These are phyloP conservation scores for Hypoxylon sp. DNA, from an alignment of 2,329 filamentous ascomycete species.

Conservation along the genomic window DNA sequence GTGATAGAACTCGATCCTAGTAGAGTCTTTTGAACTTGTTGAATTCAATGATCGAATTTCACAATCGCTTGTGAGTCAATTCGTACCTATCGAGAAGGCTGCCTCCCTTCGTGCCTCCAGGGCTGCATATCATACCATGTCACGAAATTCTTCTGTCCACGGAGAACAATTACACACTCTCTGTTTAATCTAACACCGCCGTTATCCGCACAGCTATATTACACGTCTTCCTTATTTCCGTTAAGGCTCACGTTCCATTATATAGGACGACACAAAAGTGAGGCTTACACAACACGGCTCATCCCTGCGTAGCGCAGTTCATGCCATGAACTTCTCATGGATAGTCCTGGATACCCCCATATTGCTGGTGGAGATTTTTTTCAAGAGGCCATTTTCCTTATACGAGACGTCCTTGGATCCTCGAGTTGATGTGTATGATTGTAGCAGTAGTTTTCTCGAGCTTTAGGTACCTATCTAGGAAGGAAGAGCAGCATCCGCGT, in stretches of 20 bases:
- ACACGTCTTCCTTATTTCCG: background rate
- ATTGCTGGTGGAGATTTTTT: no score
- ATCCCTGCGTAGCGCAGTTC: background rate
- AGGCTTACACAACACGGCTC: background rate
- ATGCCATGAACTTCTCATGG: background rate
- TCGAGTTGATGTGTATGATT: background rate
- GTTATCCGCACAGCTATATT: background rate
- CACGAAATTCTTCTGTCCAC: background rate
- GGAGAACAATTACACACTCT: background rate
- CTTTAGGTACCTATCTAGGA: background rate
- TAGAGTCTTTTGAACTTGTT: background rate
- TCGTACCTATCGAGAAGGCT: no score
- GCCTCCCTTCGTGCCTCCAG: no score
- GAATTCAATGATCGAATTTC: background rate
- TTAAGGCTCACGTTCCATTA: no score
- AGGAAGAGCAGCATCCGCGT: background rate
- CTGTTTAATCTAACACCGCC: background rate
- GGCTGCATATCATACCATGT: background rate
- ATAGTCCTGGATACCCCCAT: background rate
- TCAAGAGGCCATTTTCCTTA: background rate
- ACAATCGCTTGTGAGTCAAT: background rate
- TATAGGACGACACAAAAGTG: background rate
- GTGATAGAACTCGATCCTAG: no score
- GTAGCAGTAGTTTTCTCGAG: background rate
- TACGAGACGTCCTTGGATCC: background rate